phyloP scores from a whole-genome alignment of 345 rosid species.

The Theobroma cacao region DNA sequence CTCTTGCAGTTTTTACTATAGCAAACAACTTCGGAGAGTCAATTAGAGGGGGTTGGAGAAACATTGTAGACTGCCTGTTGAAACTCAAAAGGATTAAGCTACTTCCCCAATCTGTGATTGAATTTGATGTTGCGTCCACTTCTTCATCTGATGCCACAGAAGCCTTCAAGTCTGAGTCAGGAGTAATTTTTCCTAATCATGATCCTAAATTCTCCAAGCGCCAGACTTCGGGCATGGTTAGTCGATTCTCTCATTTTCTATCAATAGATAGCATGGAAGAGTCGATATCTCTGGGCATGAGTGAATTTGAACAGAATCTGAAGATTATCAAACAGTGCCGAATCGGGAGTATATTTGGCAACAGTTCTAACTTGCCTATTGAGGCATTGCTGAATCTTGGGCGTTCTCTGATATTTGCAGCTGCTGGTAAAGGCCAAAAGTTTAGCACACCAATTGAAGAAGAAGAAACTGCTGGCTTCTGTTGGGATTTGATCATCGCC shows the following conservation, averaged over 20 bases:
- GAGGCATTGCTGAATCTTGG: slow-evolving; percentile 67
- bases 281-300: slow-evolving; percentile 67
- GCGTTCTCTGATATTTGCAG: slow-evolving; percentile 77
- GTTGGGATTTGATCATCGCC: slow-evolving; percentile 71
- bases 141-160: slow-evolving; percentile 28
- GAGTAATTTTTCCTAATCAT: slow-evolving; percentile 28
- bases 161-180: slow-evolving; percentile 37
- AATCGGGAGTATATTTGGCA: slow-evolving; percentile 70
- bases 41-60: slow-evolving; percentile 87
- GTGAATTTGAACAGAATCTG: slow-evolving; percentile 84
- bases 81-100: slow-evolving; percentile 86
- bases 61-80: slow-evolving; percentile 78
- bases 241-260: slow-evolving; percentile 69
- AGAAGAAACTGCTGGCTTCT: slow-evolving; percentile 78
- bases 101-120: slow-evolving; percentile 72
- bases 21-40: slow-evolving; percentile 82
- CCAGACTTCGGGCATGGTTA: slow-evolving; percentile 40
- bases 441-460: slow-evolving; percentile 87
- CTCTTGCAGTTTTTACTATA: slow-evolving; percentile 79
- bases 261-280: slow-evolving; percentile 81
- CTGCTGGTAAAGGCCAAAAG: slow-evolving; percentile 93
- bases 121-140: slow-evolving; percentile 39
- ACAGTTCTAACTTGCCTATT: slow-evolving; percentile 47
- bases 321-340: slow-evolving; percentile 80
- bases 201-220: slow-evolving; percentile 39